A percentile compares a stretch with the other conserved stretches of the same genome.
These are phyloP conservation scores for Pichia sp. DNA, from an alignment of 1,139 yeast species.

Conservation along the genomic window DNA sequence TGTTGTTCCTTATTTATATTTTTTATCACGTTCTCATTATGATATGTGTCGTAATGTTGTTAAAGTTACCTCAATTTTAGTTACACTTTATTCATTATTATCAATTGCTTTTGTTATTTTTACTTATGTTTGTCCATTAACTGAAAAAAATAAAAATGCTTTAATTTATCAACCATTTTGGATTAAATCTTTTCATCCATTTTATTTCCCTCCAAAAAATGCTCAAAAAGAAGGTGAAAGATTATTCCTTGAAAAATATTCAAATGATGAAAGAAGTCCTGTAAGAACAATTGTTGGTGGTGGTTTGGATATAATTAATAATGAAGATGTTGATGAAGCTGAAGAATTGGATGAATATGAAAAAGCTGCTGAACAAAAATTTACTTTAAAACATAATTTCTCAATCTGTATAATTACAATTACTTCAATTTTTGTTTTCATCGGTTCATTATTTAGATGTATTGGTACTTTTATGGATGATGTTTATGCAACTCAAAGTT, in stretches of 20 bases:
- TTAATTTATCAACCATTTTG: constrained; percentile 72
- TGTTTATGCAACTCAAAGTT: constrained; percentile 31
- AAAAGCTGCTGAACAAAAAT: constrained; percentile 19
- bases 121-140: constrained; percentile 54
- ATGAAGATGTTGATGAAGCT: constrained; percentile 31
- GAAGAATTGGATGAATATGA: constrained; percentile 22
- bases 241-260: constrained; percentile 47
- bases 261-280: constrained; percentile 36
- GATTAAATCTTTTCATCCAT: constrained; percentile 58
- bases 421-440: constrained; percentile 48
- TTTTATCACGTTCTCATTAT: constrained; percentile 41
- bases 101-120: constrained; percentile 45
- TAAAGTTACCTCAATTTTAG: constrained; percentile 51
- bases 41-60: constrained; percentile 51
- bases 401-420: constrained; percentile 41
- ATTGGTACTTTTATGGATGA: constrained; percentile 45
- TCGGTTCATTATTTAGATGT: constrained; percentile 54
- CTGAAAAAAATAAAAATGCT: constrained; percentile 45
- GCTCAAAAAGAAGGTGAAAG: constrained; percentile 46
- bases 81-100: constrained; percentile 52
- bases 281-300: constrained; percentile 36
- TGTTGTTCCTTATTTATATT: constrained; percentile 56
- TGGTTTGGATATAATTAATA: constrained; percentile 35
- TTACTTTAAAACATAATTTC: constrained; percentile 30
- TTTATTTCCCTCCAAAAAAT: constrained; percentile 47